Evolutionary conservation across 805 yeast genomes (phyloP).

Genomic region (Saccharomyces jurei): DNA sequence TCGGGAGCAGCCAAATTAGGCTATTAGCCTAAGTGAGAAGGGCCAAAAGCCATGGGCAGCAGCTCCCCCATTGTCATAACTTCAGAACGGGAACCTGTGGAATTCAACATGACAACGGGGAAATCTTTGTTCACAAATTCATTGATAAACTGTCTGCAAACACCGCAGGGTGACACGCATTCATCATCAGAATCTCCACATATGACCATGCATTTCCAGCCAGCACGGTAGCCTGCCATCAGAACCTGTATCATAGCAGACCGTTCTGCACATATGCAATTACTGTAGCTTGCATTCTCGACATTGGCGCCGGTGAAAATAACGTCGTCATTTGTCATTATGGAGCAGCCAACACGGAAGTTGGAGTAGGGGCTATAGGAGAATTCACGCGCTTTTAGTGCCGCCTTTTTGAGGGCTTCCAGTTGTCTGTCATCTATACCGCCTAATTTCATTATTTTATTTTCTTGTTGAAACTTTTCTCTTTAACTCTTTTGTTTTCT

Average conservation of each 20-base stretch:
- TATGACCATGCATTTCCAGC: not conserved
- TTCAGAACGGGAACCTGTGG: slow-evolving; percentile 39
- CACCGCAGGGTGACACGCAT: slow-evolving; percentile 83
- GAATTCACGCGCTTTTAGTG: slow-evolving; percentile 32
- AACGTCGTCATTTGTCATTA: slow-evolving; percentile 45
- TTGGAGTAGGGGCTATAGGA: slow-evolving; percentile 44
- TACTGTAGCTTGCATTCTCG: slow-evolving; percentile 89
- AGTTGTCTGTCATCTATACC: slow-evolving; percentile 23
- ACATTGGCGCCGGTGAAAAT: slow-evolving; percentile 72
- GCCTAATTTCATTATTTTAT: slow-evolving; percentile 3
- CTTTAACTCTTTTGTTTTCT: not conserved
- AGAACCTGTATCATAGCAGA: slow-evolving; percentile 47
- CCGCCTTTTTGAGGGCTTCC: slow-evolving; percentile 20
- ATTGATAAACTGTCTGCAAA: slow-evolving; percentile 82
- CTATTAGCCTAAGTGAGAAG: slow-evolving; percentile 42
- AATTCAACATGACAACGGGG: slow-evolving; percentile 63
- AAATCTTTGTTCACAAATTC: slow-evolving; percentile 55
- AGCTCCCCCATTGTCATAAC: slow-evolving; percentile 50
- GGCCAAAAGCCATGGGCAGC: slow-evolving; percentile 82
- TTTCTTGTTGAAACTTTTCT: not conserved
- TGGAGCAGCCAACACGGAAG: slow-evolving; percentile 66
- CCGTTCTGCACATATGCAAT: slow-evolving; percentile 69
- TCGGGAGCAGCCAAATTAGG: not conserved
- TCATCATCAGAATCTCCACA: slow-evolving; percentile 23
- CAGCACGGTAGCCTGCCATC: slow-evolving; percentile 6